Evolutionary conservation across 1,284 basidiomycete genomes (phyloP).

Genomic region (Malassezia dermatis): DNA sequence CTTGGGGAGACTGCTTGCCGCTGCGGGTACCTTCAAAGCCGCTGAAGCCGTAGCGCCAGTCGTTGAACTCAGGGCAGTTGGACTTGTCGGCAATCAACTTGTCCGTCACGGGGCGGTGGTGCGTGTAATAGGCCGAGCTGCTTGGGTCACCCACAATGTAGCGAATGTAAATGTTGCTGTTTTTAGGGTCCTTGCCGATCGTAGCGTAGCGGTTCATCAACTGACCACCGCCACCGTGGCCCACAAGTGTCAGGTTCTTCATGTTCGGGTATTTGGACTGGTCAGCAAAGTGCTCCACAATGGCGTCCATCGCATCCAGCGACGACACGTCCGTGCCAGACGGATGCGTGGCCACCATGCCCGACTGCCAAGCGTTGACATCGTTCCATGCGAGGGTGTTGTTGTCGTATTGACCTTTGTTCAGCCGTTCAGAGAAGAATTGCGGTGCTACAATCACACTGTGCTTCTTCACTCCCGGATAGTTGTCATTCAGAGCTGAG

Average conservation of each 20-base stretch:
- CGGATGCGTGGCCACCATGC: constrained; percentile 36
- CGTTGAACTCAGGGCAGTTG: constrained; percentile 33
- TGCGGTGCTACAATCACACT: constrained; percentile 37
- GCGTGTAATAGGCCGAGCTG: constrained; percentile 34
- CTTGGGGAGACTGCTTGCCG: constrained; percentile 22
- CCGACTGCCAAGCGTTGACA: constrained; percentile 42
- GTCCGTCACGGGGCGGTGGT: constrained; percentile 30
- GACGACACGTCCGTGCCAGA: constrained; percentile 22
- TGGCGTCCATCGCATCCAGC: constrained; percentile 38
- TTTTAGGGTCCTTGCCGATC: constrained; percentile 26
- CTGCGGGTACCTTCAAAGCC: constrained; percentile 26
- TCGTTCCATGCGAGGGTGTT: constrained; percentile 37
- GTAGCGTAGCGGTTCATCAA: constrained; percentile 38
- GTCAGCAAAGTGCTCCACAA: constrained; percentile 33
- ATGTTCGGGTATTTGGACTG: constrained; percentile 25
- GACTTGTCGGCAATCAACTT: constrained; percentile 22
- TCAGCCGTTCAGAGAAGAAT: constrained; percentile 32
- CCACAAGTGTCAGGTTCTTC: constrained; percentile 39
- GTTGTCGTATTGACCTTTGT: constrained; percentile 30
- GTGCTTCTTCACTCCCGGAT: constrained; percentile 19
- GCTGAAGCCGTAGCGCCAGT: constrained; percentile 42
- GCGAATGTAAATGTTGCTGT: constrained; percentile 22
- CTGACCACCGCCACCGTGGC: constrained; percentile 46
- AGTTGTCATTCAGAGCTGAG: constrained; percentile 20
- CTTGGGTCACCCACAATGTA: constrained; percentile 42